Evolutionary conservation across 2,329 filamentous ascomycete species (phyloP).

Genomic region (Lasiodiplodia hormozganensis): DNA sequence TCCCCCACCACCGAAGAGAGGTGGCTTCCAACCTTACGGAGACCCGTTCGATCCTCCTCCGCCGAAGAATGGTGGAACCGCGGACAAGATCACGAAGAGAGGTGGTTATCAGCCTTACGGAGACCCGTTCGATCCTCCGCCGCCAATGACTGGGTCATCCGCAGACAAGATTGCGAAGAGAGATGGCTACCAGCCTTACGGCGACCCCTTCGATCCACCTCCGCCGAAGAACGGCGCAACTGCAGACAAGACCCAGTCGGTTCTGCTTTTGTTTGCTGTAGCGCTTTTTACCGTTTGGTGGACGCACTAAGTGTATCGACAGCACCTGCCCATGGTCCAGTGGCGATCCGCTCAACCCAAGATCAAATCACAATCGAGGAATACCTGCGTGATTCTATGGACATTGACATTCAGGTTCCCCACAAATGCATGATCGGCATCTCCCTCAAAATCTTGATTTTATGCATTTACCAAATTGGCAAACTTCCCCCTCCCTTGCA

Average conservation of each 20-base stretch:
- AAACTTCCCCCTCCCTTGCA: too few species aligned
- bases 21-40: not conserved
- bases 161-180: not conserved
- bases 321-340: not conserved
- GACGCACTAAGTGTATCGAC: not conserved
- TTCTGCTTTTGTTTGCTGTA: not conserved
- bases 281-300: not conserved
- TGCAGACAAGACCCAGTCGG: not conserved
- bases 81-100: not conserved
- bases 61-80: not conserved
- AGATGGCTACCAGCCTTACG: not conserved
- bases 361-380: too few species aligned
- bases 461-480: too few species aligned
- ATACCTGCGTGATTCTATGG: too few species aligned
- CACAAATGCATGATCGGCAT: too few species aligned
- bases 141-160: not conserved
- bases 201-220: not conserved
- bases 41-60: not conserved
- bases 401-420: too few species aligned
- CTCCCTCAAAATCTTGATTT: too few species aligned
- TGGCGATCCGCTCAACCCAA: not conserved
- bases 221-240: not conserved
- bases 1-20: not conserved
- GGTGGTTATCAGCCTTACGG: not conserved
- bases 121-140: not conserved